Percentiles rank a stretch among this genome's conserved stretches.
These are phyloP conservation scores for Pichiaceae sp. DNA, from an alignment of 1,139 yeast genomes.

Conservation along the genomic window DNA sequence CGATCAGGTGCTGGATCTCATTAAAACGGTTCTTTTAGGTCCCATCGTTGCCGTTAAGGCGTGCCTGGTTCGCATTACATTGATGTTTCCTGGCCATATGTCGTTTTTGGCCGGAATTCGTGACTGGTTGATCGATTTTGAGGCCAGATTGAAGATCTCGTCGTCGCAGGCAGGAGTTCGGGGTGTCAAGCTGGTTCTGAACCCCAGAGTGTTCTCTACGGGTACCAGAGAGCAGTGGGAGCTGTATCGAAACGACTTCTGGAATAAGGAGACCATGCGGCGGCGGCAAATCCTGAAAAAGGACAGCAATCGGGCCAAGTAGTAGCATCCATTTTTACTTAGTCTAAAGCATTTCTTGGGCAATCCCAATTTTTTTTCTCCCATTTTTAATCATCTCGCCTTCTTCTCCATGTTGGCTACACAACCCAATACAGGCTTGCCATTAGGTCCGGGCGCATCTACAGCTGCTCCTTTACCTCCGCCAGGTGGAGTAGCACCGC, in stretches of 20 bases:
- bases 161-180: constrained; percentile 34
- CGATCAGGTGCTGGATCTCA: constrained; percentile 31
- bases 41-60: constrained; percentile 10
- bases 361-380: too few species aligned
- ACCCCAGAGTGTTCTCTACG: constrained; percentile 73
- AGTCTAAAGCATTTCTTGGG: too few species aligned
- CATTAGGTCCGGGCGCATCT: neutral
- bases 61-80: constrained; percentile 1
- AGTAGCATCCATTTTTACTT: neutral
- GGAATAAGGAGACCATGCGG: constrained; percentile 79
- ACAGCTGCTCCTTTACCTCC: neutral
- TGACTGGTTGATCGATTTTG: constrained; percentile 16
- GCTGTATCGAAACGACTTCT: constrained; percentile 82
- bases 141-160: constrained; percentile 14
- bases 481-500: neutral
- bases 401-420: neutral
- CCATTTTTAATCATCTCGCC: neutral
- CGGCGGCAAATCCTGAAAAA: constrained; percentile 30
- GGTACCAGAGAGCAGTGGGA: constrained; percentile 95
- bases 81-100: constrained; percentile 2
- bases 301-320: neutral
- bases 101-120: constrained; percentile 6
- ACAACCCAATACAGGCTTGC: neutral
- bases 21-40: constrained; percentile 8
- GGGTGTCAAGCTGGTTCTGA: constrained; percentile 62